Base-by-base conservation (phyloP, 2,329 filamentous ascomycete genomes). In the Zopfia rhizophila region DNA sequence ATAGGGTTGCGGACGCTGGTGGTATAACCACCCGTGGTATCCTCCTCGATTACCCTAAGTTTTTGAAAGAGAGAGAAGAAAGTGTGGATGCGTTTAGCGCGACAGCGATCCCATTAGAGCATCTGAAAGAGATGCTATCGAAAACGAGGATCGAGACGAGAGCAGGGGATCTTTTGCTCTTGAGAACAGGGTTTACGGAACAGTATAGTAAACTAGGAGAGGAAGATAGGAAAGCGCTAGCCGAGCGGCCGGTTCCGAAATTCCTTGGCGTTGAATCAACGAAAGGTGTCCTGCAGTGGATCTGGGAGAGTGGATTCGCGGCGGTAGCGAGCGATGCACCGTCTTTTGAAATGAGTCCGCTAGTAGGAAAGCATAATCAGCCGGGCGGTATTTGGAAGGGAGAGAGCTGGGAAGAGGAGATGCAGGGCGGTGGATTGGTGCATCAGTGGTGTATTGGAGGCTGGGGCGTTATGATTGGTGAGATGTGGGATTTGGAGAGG, bases 401-500 rank as follows among this genome's bases (percentile, higher is more conserved):
- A 3, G 63, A 70, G 35, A 23, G 42, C 12, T 70, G 67, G 67
- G 67, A 70, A 38, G 38, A 56, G 0, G 66, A 69, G 13, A 68
- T 70, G 65, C 66, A 70, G 14, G 24, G 64, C 7, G 66, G 66
- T 6, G 65, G 66, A 2, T 38, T 70, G 16, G 4, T 70, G 35
- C 67, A 70, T 42, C 67, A 70, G 46, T 68, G 64, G 64, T 37
- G 61, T 25, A 38, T 69, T 0, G 67, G 53, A 18, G 67, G 67
- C 11, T 70, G 67, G 67, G 67, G 51, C 7, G 60, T 70, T 1
- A 70, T 68, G 61, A 69, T 73, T 38, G 70, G 70, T 12, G 70
- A 74, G 52, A 67, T 73, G 69, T 72, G 66, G 49, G 71, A 73
- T 54, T 65, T 87, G 14, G 78, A 82, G 45, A 72, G 65, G 8